These are phyloP conservation scores for Vitis hybrid DNA, from an alignment of 177 flowering plant species.

Conservation along the genomic window DNA sequence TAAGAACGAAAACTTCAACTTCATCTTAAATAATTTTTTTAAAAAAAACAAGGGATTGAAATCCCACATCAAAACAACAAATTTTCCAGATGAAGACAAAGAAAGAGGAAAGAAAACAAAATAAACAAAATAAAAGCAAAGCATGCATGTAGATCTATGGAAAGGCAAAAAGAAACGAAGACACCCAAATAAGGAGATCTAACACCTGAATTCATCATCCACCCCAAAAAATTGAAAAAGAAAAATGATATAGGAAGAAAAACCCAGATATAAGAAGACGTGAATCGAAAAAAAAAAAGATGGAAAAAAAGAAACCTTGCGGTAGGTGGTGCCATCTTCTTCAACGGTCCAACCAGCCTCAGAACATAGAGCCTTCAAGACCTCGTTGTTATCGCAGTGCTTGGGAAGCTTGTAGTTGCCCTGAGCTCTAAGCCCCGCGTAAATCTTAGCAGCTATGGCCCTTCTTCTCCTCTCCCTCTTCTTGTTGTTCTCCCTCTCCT, in stretches of 20 bases:
- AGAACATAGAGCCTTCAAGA: conserved; percentile 69
- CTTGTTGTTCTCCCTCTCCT: conserved; percentile 79
- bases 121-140: no score
- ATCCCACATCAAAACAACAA: neutral
- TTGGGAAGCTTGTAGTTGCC: conserved; percentile 74
- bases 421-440: conserved; percentile 54
- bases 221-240: neutral
- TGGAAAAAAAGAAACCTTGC: conserved; percentile 41
- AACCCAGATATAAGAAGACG: neutral
- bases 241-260: neutral
- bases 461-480: conserved; percentile 56
- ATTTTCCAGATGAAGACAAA: neutral
- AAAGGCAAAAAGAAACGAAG: neutral
- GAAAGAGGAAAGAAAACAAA: neutral
- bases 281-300: neutral
- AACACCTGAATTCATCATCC: neutral
- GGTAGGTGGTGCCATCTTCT: conserved; percentile 78
- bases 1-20: neutral
- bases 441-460: conserved; percentile 73
- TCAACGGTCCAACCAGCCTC: conserved; percentile 88
- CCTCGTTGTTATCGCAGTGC: conserved; percentile 82
- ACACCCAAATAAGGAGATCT: no score
- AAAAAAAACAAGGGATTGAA: neutral
- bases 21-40: neutral
- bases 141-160: conserved; percentile 11